Evolutionary conservation across 2,329 filamentous ascomycete genomes (phyloP).

Genomic region (Cordyceps cateniannulata): DNA sequence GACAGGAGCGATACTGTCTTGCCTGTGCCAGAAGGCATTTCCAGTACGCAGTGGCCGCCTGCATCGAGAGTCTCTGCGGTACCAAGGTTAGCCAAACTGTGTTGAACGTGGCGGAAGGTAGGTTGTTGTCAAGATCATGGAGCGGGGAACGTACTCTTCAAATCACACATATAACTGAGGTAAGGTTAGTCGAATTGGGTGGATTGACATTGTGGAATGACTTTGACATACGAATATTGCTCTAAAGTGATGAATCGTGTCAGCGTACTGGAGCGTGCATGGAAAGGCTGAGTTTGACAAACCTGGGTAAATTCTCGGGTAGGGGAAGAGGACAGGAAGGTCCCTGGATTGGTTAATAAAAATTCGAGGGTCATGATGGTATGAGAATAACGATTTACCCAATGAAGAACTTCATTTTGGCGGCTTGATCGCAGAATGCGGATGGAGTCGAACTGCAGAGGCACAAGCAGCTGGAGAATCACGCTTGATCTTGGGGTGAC

Average conservation of each 20-base stretch:
- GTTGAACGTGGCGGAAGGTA: not conserved
- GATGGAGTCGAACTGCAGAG: not conserved
- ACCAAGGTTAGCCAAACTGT: not conserved
- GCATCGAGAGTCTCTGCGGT: conserved; percentile 71
- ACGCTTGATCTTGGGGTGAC: not conserved
- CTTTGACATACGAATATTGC: conserved; percentile 45
- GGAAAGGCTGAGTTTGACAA: conserved; percentile 16
- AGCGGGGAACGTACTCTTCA: conserved; percentile 38
- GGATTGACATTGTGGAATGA: too few relatives aligned
- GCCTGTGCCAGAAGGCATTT: conserved; percentile 98
- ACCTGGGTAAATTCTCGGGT: conserved; percentile 54
- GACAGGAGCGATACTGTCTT: conserved; percentile 95
- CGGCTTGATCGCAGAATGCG: conserved; percentile 8
- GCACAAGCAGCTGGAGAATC: not conserved
- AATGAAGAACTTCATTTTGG: conserved; percentile 46
- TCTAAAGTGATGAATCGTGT: conserved; percentile 27
- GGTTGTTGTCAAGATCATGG: not conserved
- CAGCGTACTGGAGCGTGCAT: not conserved
- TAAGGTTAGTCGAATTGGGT: not conserved
- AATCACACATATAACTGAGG: conserved; percentile 48
- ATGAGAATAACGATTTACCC: conserved; percentile 28
- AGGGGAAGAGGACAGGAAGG: conserved; percentile 51
- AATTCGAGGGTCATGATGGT: not conserved
- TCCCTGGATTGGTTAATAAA: conserved; percentile 33
- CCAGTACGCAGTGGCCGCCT: conserved; percentile 89